A percentile compares a stretch with the other conserved stretches of the same genome.
These are phyloP conservation scores for Nitzschia inconspicua DNA, from an alignment of 108 stramenopile species.

Conservation along the genomic window DNA sequence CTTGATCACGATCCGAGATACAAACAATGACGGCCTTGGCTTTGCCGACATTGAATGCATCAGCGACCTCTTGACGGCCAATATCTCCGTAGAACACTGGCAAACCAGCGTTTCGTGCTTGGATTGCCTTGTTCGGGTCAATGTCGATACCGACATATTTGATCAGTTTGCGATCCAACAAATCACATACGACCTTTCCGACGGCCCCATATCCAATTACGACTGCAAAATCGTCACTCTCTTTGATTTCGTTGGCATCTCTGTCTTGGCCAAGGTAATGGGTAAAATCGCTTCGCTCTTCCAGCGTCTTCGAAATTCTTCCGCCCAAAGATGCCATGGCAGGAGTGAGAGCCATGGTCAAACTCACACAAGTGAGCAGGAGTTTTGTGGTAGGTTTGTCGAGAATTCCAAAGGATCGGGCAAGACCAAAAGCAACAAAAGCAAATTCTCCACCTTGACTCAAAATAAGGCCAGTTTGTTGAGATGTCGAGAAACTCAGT, in stretches of 20 bases:
- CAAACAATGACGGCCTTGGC: conserved; percentile 92
- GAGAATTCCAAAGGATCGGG: conserved; percentile 81
- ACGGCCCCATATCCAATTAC: conserved; percentile 95
- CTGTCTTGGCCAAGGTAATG: conserved; percentile 89
- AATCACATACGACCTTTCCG: conserved; percentile 92
- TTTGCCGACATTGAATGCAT: conserved; percentile 92
- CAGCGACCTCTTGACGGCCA: conserved; percentile 86
- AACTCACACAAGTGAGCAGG: conserved; percentile 89
- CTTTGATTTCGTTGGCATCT: conserved; percentile 88
- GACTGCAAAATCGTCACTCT: conserved; percentile 87
- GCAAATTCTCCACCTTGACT: conserved; percentile 97
- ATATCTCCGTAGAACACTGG: conserved; percentile 96
- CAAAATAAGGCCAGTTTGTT: conserved; percentile 88
- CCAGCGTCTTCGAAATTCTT: conserved; percentile 73
- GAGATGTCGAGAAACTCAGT: conserved; percentile 73
- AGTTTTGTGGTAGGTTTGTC: conserved; percentile 78
- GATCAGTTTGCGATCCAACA: conserved; percentile 91
- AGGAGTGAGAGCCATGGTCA: conserved; percentile 95
- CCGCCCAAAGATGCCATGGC: conserved; percentile 63
- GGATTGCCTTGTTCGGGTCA: conserved; percentile 90
- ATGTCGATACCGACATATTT: conserved; percentile 93
- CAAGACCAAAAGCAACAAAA: conserved; percentile 95
- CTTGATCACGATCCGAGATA: conserved; percentile 80
- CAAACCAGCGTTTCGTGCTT: conserved; percentile 90
- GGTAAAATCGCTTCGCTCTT: conserved; percentile 80